Base-by-base conservation (phyloP, 768 basidiomycete species). In the Neoboletus brunneissimus region DNA sequence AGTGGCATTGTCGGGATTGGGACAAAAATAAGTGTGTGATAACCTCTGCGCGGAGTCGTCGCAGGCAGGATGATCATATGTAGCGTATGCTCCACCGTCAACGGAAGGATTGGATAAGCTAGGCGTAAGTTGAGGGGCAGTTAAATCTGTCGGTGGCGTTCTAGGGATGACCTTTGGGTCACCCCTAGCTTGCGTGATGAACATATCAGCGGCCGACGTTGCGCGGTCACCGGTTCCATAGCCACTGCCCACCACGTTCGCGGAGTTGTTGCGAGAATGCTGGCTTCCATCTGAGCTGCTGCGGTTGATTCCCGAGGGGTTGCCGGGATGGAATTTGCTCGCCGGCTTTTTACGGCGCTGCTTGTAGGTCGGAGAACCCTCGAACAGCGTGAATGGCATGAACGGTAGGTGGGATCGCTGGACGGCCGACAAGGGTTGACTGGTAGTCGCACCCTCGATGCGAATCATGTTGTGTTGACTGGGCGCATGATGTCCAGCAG, bases 301-400 rank as follows among this genome's bases (percentile, higher is more conserved):
- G 53, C 59, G 65, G 53, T 46, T 64, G 64, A 72, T 60, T 3
- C 64, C 69, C 43, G 71, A 60, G 49, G 67, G 66, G 37, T 65
- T 69, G 42, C 60, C 60, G 54, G 64, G 51, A 45, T 62, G 63
- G 53, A 63, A 59, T 57, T 67, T 69, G 22, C 81, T 83, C 32
- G 74, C 69, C 34, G 79, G 78, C 70, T 89, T 91, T 77, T 91
- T 91, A 61, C 88, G 81, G 27, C 94, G 81, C 66, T 90, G 88
- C 74, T 97, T 97, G 78, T 97, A 97, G 4, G 84, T 82, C 5
- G 92, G 88, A 58, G 84, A 87, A 15, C 93, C 93, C 69, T 91
- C 88, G 51, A 92, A 87, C 45, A 92, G 75, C n/a, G 87, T 83
- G 67, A 89, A 81, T 27, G 78, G 79, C 69, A 87, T 82, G 72